Percentiles rank a stretch among this genome's conserved stretches.
phyloP scores from a whole-genome alignment of 768 basidiomycete species.

The Tricholoma terreum region DNA sequence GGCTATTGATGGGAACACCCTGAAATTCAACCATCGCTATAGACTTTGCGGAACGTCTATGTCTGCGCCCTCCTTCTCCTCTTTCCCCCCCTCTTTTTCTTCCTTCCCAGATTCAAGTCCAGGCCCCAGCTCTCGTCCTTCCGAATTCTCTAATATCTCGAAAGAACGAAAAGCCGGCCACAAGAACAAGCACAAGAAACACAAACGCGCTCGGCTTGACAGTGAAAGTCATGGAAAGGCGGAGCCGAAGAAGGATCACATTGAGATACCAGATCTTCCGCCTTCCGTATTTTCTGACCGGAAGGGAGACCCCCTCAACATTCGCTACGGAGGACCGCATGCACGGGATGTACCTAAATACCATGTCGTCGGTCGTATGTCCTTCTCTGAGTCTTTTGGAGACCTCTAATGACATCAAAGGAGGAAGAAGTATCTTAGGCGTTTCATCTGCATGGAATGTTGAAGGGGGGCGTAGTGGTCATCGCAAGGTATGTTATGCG shows the following conservation, averaged over 20 bases:
- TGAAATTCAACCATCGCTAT: not conserved
- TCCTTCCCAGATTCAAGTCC: conserved; percentile 67
- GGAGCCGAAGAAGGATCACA: conserved; percentile 12
- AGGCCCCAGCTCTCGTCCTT: conserved; percentile 32
- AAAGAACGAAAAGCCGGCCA: conserved; percentile 5
- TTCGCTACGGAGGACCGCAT: conserved; percentile 65
- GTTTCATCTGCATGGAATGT: conserved; percentile 49
- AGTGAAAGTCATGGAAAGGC: conserved; percentile 20
- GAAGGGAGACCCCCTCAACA: conserved; percentile 62
- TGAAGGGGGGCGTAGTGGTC: conserved; percentile 46
- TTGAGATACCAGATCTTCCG: not conserved
- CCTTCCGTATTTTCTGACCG: conserved; percentile 51
- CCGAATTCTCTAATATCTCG: conserved; percentile 11
- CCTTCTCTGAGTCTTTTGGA: conserved; percentile 9
- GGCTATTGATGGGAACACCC: not conserved
- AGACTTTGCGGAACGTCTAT: conserved; percentile 24
- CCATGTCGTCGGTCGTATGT: conserved; percentile 54
- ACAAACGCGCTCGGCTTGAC: conserved; percentile 23
- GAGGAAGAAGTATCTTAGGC: conserved; percentile 63
- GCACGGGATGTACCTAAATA: conserved; percentile 67
- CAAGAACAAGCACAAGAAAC: conserved; percentile 28
- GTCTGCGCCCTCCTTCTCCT: conserved; percentile 58
- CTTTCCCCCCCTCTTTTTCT: conserved; percentile 62
- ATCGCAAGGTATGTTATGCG: conserved; percentile 39
- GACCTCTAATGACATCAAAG: conserved; percentile 53